Evolutionary conservation across 169 alveolate species (phyloP).

Genomic region (Cryptosporidium bovis): DNA sequence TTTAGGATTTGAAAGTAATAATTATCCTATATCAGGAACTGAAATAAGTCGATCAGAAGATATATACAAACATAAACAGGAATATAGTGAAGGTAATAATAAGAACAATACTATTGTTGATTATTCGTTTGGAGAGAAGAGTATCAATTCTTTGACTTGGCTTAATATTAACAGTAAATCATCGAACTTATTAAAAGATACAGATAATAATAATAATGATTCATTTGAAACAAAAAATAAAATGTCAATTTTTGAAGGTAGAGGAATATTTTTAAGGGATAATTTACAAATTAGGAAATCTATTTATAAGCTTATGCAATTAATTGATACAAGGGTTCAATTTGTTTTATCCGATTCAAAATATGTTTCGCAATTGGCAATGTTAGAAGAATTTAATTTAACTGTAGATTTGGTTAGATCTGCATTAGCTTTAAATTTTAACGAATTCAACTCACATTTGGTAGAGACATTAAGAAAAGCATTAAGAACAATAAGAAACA

Average conservation of each 20-base stretch:
- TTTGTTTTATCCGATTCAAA: slow-evolving; percentile 14
- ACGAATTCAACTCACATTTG: slow-evolving; percentile 1
- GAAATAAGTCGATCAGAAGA: slow-evolving; percentile 20
- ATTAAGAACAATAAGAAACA: slow-evolving; percentile 39
- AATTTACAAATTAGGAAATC: slow-evolving; percentile 24
- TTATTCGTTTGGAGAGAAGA: background rate
- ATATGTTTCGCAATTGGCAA: slow-evolving; percentile 37
- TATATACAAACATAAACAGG: background rate
- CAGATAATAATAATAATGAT: background rate
- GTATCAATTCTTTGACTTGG: background rate
- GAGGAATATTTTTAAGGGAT: background rate
- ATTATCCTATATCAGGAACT: background rate
- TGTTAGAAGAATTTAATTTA: slow-evolving; percentile 54
- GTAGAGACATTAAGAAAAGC: slow-evolving; percentile 47
- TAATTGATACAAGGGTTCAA: slow-evolving; percentile 31
- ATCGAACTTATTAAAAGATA: background rate
- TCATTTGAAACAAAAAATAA: background rate
- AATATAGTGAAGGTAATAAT: background rate
- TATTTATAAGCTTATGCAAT: slow-evolving; percentile 21
- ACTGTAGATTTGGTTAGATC: slow-evolving; percentile 42
- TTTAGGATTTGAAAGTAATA: background rate
- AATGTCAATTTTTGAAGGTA: no score
- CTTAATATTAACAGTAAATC: slow-evolving; percentile 13
- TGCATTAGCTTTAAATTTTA: background rate
- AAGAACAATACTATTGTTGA: background rate